Conservation (phyloP, 441 rosid genomes). For the Croton laevigatus region DNA sequence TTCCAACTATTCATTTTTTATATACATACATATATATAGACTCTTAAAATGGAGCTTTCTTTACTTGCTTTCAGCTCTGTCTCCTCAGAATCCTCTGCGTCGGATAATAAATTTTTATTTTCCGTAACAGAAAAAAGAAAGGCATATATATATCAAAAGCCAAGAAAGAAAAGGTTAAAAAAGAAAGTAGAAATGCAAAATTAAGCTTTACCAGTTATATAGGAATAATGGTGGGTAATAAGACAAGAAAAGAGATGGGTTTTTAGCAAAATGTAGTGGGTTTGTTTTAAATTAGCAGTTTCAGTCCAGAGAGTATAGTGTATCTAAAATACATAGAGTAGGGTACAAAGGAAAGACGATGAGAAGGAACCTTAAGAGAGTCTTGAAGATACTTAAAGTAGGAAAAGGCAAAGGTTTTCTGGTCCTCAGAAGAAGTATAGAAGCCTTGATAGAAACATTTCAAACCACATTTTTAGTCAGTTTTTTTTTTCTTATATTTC, state of each 20-base stretch:
- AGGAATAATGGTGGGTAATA: constrained; percentile 30
- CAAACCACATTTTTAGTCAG: constrained; percentile 40
- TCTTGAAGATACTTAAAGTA: constrained; percentile 49
- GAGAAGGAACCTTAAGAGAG: constrained; percentile 28
- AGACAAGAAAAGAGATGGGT: constrained; percentile 24
- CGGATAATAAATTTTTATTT: constrained; percentile 14
- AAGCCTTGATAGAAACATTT: constrained; percentile 54
- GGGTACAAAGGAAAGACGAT: background rate
- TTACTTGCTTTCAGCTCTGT: constrained; percentile 29
- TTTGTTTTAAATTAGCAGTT: background rate
- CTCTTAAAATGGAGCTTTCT: constrained; percentile 22
- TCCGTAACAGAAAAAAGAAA: background rate
- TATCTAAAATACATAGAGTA: constrained; percentile 17
- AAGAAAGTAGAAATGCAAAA: constrained; percentile 20
- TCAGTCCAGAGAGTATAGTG: constrained; percentile 16
- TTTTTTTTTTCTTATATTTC: constrained; percentile 35
- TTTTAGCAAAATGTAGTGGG: constrained; percentile 16
- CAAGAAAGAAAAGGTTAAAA: constrained; percentile 13
- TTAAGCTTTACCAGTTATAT: constrained; percentile 38
- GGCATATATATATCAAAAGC: background rate
- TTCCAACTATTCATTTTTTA: constrained; percentile 20
- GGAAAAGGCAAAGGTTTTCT: constrained; percentile 65
- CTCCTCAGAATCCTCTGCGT: constrained; percentile 22
- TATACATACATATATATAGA: background rate
- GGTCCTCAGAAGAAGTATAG: constrained; percentile 50